phyloP scores from a whole-genome alignment of 2,329 filamentous ascomycete genomes.

The Phoma sp. region DNA sequence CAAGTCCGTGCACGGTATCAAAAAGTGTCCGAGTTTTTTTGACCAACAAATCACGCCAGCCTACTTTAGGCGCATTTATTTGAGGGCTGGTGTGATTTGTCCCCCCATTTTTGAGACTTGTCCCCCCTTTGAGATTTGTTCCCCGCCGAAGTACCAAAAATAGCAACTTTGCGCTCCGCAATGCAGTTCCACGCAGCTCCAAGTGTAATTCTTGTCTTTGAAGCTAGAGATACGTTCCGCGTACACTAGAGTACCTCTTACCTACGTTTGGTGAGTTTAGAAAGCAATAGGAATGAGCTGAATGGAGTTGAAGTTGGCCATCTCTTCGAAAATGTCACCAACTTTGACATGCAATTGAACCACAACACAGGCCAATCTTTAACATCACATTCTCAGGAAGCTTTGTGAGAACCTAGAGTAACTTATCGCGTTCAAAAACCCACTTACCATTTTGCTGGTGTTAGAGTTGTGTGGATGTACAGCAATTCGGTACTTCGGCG shows the following conservation, averaged over 20 bases:
- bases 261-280: not conserved
- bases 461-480: not conserved
- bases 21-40: too few species aligned
- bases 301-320: not conserved
- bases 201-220: too few species aligned
- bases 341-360: not conserved
- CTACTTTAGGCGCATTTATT: too few species aligned
- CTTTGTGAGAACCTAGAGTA: not conserved
- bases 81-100: too few species aligned
- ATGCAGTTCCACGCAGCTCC: too few species aligned
- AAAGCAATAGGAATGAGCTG: not conserved
- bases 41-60: too few species aligned
- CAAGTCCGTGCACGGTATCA: too few species aligned
- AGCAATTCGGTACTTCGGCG: not conserved
- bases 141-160: too few species aligned
- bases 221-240: not conserved
- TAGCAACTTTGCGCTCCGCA: too few species aligned
- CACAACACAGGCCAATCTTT: not conserved
- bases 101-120: too few species aligned
- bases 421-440: not conserved
- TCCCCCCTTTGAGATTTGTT: too few species aligned
- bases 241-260: not conserved
- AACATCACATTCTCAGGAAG: not conserved
- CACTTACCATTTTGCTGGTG: not conserved
- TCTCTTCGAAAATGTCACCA: not conserved